A percentile compares a stretch with the other conserved stretches of the same genome.
Evolutionary conservation across 768 basidiomycete species (phyloP).

Genomic region (Russula olivacea): DNA sequence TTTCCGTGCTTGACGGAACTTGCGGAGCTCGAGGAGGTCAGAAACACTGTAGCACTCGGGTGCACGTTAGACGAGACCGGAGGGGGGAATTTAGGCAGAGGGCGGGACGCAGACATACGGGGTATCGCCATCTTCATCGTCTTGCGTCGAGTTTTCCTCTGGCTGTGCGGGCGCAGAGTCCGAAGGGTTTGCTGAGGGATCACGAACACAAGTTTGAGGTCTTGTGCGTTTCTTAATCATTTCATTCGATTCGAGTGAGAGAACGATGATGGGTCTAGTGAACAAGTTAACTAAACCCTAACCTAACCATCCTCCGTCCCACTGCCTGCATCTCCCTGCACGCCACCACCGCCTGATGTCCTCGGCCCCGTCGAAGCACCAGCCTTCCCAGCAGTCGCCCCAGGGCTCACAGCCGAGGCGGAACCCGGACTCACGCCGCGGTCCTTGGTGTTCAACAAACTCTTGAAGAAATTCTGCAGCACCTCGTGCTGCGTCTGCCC

Average conservation of each 20-base stretch:
- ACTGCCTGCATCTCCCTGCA: constrained; percentile 8
- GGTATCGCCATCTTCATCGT: constrained; percentile 33
- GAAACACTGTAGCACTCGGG: constrained; percentile 47
- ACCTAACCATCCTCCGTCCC: constrained; percentile 7
- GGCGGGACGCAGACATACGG: constrained; percentile 40
- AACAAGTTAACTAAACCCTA: no score
- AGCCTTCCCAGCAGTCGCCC: constrained; percentile 23
- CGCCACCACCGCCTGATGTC: constrained; percentile 1
- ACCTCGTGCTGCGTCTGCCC: constrained; percentile 74
- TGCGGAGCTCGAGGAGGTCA: constrained; percentile 80
- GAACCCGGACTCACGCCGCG: constrained; percentile 37
- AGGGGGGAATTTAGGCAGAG: neutral
- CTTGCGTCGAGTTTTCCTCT: constrained; percentile 32
- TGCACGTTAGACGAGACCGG: constrained; percentile 3
- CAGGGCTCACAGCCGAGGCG: constrained; percentile 31
- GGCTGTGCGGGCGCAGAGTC: constrained; percentile 22
- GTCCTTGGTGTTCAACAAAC: constrained; percentile 65
- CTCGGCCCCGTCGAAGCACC: constrained; percentile 10
- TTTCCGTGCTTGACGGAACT: constrained; percentile 60
- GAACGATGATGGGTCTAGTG: no score
- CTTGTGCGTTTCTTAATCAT: constrained; percentile 75
- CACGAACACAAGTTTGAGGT: constrained; percentile 54
- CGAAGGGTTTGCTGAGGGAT: constrained; percentile 39
- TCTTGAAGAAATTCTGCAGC: constrained; percentile 84
- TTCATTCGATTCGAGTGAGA: neutral